These are phyloP conservation scores for Malus hybrid DNA, from an alignment of 331 rosid genomes.

Conservation along the genomic window DNA sequence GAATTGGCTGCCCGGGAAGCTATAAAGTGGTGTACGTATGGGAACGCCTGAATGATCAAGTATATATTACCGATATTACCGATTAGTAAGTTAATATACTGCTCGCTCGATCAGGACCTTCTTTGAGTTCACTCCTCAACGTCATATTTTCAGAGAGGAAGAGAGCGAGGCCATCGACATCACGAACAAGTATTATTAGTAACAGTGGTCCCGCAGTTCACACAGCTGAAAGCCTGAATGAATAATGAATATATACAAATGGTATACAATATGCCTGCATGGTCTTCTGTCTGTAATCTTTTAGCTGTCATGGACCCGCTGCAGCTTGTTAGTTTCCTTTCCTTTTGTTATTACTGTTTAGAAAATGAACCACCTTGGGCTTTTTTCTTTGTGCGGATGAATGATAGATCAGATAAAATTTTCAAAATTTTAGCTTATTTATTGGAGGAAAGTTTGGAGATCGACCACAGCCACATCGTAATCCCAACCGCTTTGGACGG, in stretches of 20 bases:
- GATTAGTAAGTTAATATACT: no score
- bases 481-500: neutral
- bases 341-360: no score
- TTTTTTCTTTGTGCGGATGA: neutral
- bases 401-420: no score
- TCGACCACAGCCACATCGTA: neutral
- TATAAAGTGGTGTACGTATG: neutral
- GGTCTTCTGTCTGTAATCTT: neutral
- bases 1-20: neutral
- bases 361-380: neutral
- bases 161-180: neutral
- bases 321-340: neutral
- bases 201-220: neutral
- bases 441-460: neutral
- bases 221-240: neutral
- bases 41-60: no score
- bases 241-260: neutral
- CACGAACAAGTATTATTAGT: neutral
- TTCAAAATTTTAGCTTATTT: neutral
- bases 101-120: no score
- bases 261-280: neutral
- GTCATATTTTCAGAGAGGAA: neutral
- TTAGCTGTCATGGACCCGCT: neutral
- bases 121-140: no score
- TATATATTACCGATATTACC: no score